Evolutionary conservation across 2,329 filamentous ascomycete species (phyloP).

Genomic region (Calonectria pseudoreteaudii): DNA sequence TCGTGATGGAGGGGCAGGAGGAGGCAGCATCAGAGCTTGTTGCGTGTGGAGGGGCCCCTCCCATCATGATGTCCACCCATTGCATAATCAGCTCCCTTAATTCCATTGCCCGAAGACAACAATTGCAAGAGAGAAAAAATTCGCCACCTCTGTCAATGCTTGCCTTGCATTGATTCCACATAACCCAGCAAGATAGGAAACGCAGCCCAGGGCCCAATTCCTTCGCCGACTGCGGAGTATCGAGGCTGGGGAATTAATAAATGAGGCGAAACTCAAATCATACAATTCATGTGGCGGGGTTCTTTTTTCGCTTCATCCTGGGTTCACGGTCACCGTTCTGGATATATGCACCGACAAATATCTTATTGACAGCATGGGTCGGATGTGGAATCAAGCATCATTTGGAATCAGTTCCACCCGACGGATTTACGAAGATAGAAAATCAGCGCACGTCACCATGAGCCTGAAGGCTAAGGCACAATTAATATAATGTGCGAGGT

Average conservation of each 20-base stretch:
- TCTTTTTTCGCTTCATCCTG: background rate
- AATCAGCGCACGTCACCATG: slow-evolving; percentile 1
- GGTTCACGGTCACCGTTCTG: background rate
- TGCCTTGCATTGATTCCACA: background rate
- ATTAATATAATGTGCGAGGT: background rate
- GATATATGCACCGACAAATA: background rate
- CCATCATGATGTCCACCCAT: background rate
- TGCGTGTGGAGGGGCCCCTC: slow-evolving; percentile 4
- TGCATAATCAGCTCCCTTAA: background rate
- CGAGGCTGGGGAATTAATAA: background rate
- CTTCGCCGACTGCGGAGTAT: background rate
- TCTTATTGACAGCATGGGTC: background rate
- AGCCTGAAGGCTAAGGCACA: background rate
- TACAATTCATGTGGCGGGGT: background rate
- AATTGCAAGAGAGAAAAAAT: background rate
- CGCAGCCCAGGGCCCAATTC: background rate
- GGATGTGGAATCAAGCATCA: slow-evolving; percentile 7
- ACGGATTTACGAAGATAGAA: background rate
- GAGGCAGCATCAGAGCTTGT: background rate
- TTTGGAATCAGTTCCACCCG: slow-evolving; percentile 15
- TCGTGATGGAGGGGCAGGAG: background rate
- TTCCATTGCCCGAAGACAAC: background rate
- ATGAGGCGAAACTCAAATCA: slow-evolving; percentile 5
- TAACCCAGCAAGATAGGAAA: background rate
- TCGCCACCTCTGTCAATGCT: background rate